Conservation (phyloP, 352 stramenopile species). For the Thalassiosira mediterranea region DNA sequence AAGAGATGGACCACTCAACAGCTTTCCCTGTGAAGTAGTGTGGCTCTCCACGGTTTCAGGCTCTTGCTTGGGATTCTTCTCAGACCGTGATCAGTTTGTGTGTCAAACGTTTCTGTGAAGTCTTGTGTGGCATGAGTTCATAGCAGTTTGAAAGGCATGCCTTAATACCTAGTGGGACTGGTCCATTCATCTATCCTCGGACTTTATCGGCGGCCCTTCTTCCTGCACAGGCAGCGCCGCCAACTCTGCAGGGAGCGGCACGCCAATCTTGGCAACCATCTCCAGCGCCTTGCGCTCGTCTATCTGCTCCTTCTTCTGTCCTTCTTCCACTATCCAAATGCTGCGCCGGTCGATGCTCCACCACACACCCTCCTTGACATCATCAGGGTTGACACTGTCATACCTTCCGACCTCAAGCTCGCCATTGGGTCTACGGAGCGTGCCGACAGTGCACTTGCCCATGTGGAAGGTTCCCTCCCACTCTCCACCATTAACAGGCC, state of each 20-base stretch:
- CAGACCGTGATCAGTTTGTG: background rate
- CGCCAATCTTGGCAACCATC: slow-evolving; percentile 44
- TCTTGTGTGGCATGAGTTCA: too few species aligned
- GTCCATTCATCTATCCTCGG: slow-evolving; percentile 6
- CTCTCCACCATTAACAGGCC: slow-evolving; percentile 51
- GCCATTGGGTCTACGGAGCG: slow-evolving; percentile 48
- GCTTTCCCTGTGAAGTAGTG: too few species aligned
- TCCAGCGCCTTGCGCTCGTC: slow-evolving; percentile 19
- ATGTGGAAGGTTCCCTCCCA: slow-evolving; percentile 51
- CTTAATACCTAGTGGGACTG: too few species aligned
- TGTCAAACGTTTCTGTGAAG: too few species aligned
- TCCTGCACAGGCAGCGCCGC: background rate
- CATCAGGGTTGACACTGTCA: slow-evolving; percentile 58
- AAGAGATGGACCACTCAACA: too few species aligned
- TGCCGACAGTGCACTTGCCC: slow-evolving; percentile 54
- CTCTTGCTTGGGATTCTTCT: background rate
- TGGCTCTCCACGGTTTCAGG: too few species aligned
- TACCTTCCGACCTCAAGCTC: slow-evolving; percentile 55
- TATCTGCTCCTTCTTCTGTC: slow-evolving; percentile 56
- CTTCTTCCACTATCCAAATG: slow-evolving; percentile 48
- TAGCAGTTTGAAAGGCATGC: too few species aligned
- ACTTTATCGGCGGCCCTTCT: slow-evolving; percentile 8
- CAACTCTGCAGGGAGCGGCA: slow-evolving; percentile 39
- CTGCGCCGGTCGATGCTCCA: slow-evolving; percentile 50
- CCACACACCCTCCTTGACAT: slow-evolving; percentile 59